Evolutionary conservation across 441 rosid species (phyloP).

Genomic region (Corymbia calophylla): DNA sequence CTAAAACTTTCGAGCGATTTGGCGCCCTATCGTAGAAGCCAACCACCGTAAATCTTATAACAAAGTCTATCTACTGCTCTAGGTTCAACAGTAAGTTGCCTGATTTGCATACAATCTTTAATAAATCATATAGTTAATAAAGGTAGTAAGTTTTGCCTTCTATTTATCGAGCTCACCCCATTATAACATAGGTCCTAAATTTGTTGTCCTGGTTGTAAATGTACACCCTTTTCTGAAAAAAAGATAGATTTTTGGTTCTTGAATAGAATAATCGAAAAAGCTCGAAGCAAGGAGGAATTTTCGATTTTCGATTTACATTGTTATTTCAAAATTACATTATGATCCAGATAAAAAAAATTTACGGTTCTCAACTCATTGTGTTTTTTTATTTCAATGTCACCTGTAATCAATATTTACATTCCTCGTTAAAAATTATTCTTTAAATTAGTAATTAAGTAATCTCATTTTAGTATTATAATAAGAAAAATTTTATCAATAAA

Average conservation of each 20-base stretch:
- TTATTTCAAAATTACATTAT: not conserved
- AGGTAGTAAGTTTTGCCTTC: not conserved
- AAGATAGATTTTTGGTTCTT: fast-evolving
- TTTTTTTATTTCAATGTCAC: not conserved
- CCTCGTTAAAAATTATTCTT: not conserved
- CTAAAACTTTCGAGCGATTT: not conserved
- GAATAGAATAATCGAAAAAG: not conserved
- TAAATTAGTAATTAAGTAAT: not conserved
- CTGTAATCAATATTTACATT: not conserved
- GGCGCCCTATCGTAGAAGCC: not conserved
- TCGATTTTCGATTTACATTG: too few relatives aligned
- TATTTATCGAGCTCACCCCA: not conserved
- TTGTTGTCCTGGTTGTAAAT: not conserved
- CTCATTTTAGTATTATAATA: not conserved
- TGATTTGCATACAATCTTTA: not conserved
- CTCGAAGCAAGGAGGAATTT: not conserved
- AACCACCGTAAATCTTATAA: not conserved
- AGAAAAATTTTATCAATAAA: not conserved
- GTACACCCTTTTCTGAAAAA: not conserved
- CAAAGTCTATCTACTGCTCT: not conserved
- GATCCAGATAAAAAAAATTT: not conserved
- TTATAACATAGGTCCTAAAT: not conserved
- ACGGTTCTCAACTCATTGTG: not conserved
- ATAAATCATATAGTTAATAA: not conserved
- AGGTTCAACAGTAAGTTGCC: too few relatives aligned